Percentiles rank a stretch among this genome's conserved stretches.
Conservation (phyloP, 371 early-diverging fungal genomes). For the Rhizomucor miehei region DNA sequence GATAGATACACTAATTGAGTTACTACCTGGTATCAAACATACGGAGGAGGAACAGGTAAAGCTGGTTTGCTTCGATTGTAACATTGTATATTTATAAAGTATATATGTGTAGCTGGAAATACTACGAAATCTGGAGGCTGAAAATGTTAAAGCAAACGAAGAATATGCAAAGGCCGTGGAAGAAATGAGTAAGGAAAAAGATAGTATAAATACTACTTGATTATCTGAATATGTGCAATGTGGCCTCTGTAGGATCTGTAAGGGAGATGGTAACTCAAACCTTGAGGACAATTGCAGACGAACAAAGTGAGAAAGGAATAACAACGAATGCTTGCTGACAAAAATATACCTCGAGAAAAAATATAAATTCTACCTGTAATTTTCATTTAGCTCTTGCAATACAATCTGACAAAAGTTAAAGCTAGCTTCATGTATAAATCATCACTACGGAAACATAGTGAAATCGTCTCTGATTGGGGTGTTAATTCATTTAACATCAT, state of each 20-base stretch:
- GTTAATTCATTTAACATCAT: too few species aligned
- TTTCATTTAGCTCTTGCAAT: too few species aligned
- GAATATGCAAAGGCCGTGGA: constrained; percentile 50
- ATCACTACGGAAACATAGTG: too few species aligned
- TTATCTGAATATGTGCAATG: too few species aligned
- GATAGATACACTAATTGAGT: constrained; percentile 66
- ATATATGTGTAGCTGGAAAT: constrained; percentile 1
- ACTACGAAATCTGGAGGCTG: constrained; percentile 23
- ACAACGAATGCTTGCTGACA: too few species aligned
- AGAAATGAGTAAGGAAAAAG: constrained; percentile 37
- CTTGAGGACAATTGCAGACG: constrained; percentile 39
- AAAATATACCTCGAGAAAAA: too few species aligned
- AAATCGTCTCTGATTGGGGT: too few species aligned
- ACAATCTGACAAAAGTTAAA: too few species aligned
- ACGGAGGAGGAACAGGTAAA: constrained; percentile 66
- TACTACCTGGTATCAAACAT: constrained; percentile 62
- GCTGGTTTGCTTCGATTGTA: not conserved
- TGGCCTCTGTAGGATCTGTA: constrained; percentile 17
- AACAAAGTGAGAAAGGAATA: constrained; percentile 19
- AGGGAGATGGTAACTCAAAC: constrained; percentile 32
- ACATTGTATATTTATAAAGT: not conserved
- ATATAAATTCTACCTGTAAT: too few species aligned
- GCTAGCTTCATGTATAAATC: too few species aligned
- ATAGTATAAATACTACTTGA: not conserved
- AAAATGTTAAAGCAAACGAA: constrained; percentile 45